phyloP scores from a whole-genome alignment of 768 basidiomycete genomes.

The Lepiota brunneoincarnata region DNA sequence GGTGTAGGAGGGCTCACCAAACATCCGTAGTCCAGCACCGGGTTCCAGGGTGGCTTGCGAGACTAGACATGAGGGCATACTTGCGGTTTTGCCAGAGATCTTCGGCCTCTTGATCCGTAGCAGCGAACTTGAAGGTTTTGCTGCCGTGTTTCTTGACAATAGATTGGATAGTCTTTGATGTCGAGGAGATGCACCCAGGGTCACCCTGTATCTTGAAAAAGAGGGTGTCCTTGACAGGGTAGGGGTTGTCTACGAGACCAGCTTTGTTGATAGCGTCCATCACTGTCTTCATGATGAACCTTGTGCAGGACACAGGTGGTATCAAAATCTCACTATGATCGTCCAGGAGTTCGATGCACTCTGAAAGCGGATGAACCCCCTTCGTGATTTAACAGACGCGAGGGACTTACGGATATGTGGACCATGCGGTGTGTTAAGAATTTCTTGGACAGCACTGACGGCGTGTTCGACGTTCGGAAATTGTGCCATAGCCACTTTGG shows the following conservation, averaged over 20 bases:
- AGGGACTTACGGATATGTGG: conserved; percentile 65
- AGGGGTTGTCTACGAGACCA: conserved; percentile 57
- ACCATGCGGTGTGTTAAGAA: conserved; percentile 66
- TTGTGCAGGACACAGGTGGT: not conserved
- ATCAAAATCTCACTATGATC: conserved; percentile 49
- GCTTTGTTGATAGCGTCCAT: conserved; percentile 74
- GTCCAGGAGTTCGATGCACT: conserved; percentile 88
- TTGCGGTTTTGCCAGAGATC: conserved; percentile 86
- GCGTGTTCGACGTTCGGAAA: conserved; percentile 81
- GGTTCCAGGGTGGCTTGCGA: conserved; percentile 60
- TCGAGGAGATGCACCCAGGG: conserved; percentile 49
- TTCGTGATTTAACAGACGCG: not conserved
- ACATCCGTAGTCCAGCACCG: conserved; percentile 89
- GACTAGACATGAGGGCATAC: conserved; percentile 71
- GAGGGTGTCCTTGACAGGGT: conserved; percentile 73
- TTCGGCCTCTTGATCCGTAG: conserved; percentile 71
- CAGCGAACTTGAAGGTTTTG: conserved; percentile 66
- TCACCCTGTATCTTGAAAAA: conserved; percentile 94
- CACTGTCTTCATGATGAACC: conserved; percentile 36
- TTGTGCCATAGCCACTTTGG: conserved; percentile 84
- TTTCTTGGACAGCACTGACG: conserved; percentile 78
- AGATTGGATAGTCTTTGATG: conserved; percentile 54
- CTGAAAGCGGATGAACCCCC: conserved; percentile 29
- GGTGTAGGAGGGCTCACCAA: conserved; percentile 47
- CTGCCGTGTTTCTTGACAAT: conserved; percentile 72